Base-by-base conservation (phyloP, 129 eudicot genomes). In the Silybum marianum region DNA sequence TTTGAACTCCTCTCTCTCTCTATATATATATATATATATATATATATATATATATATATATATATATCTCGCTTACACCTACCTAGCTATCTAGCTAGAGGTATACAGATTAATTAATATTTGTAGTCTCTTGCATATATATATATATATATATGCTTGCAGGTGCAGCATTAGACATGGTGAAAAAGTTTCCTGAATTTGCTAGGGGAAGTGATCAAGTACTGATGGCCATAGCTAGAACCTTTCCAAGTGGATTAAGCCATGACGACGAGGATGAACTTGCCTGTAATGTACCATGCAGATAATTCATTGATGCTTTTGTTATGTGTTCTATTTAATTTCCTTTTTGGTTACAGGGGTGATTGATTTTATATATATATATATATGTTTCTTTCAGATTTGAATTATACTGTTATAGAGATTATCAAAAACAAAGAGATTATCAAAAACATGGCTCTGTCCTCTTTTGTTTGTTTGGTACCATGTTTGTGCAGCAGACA, bases 171-270 rank as follows among this genome's bases (percentile, higher is more conserved):
- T 10, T 21, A 14, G 3, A 26, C 3, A 13, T 69, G 0, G 2
- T 69, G 1, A 4, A 69, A 1, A 13, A 5, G 21, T 69, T 26
- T 69, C 73, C 73, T 4, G 7, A 28, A 69, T 69, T 69, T 26
- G 73, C 73, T 69, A 7, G 1, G 2, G 40, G 3, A 69, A 69
- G 30, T 69, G 73, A 69, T 69, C 6, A 69, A 24, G 73, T 25
- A 69, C 21, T 69, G 9, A 28, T 69, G 39, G 73, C 73, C 4
- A 7, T 69, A 26, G 72, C 72, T 69, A 69, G 36, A 69, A 69
- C 72, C 16, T 69, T 69, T 69, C 72, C 72, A 0, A 28, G 18
- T 16, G 72, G 19, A 28, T 9, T 69, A 13, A 28, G 30, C 72
- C 30, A 69, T 25, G 30, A 26, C 30, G 2, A 26, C 36, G 36